These are phyloP conservation scores for Santalum album DNA, from an alignment of 164 flowering plant genomes.

Conservation along the genomic window DNA sequence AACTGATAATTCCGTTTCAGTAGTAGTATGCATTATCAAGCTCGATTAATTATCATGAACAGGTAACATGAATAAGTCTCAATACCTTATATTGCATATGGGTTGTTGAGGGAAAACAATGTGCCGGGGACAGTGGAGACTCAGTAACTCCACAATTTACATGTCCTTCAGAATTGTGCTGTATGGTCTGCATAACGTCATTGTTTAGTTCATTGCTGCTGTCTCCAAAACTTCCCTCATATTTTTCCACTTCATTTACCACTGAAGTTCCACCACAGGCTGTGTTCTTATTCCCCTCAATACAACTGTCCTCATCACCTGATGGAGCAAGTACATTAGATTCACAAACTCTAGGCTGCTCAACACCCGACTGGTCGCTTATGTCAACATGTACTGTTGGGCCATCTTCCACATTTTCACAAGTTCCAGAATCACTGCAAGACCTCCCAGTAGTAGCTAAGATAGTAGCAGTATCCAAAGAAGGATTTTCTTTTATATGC, in stretches of 20 bases:
- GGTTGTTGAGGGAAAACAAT: conserved; percentile 11
- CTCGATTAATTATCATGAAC: background rate
- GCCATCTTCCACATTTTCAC: conserved; percentile 14
- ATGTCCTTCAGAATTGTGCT: conserved; percentile 13
- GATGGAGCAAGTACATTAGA: background rate
- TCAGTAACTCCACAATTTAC: conserved; percentile 10
- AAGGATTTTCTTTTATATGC: conserved; percentile 5
- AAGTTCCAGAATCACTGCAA: conserved; percentile 5
- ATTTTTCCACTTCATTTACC: conserved; percentile 15
- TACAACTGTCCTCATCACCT: background rate
- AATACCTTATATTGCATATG: conserved; percentile 25
- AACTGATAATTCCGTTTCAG: background rate
- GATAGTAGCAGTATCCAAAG: background rate
- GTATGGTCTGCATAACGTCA: conserved; percentile 2
- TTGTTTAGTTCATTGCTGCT: conserved; percentile 8
- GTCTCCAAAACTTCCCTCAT: conserved; percentile 13
- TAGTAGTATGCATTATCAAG: background rate
- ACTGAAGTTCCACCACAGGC: conserved; percentile 12
- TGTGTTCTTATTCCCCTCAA: conserved; percentile 10
- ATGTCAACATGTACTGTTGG: conserved; percentile 1
- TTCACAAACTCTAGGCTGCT: conserved; percentile 9
- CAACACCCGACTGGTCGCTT: conserved; percentile 12
- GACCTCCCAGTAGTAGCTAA: background rate
- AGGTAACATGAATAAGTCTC: background rate
- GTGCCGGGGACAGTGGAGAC: conserved; percentile 8